Percentiles rank a stretch among this genome's conserved stretches.
Conservation (phyloP, 208 protist genomes). For the Acanthamoeba rhysodes region DNA sequence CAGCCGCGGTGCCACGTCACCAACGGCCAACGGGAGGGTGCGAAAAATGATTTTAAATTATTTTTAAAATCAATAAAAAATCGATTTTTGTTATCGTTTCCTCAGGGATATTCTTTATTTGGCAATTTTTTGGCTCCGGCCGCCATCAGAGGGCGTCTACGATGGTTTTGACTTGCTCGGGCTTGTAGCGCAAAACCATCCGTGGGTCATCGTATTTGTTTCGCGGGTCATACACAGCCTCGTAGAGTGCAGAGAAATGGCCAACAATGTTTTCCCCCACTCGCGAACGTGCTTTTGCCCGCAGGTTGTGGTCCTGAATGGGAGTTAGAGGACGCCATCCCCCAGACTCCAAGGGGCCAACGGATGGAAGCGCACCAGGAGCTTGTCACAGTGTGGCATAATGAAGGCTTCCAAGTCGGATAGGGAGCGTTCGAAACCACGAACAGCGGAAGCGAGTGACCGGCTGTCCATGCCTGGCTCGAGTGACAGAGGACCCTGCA, state of each 20-base stretch:
- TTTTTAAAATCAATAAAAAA: no score
- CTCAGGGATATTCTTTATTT: no score
- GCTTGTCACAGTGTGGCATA: constrained; percentile 78
- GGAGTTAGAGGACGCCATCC: background rate
- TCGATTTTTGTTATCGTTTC: no score
- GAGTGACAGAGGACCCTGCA: constrained; percentile 63
- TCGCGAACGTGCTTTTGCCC: background rate
- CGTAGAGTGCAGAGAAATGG: constrained; percentile 75
- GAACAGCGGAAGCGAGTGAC: constrained; percentile 57
- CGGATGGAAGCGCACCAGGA: background rate
- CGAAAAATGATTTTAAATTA: no score
- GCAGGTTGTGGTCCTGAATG: constrained; percentile 12
- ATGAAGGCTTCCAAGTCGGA: constrained; percentile 69
- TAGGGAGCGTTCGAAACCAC: constrained; percentile 77
- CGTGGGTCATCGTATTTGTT: constrained; percentile 81
- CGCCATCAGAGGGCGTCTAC: constrained; percentile 11
- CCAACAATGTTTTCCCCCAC: constrained; percentile 71
- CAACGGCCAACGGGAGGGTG: no score
- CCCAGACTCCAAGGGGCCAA: background rate
- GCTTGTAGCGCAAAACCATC: constrained; percentile 79
- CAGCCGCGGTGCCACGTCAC: no score
- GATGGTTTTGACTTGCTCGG: constrained; percentile 82
- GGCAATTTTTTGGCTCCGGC: no score
- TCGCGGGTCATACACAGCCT: constrained; percentile 48
- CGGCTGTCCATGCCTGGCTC: constrained; percentile 75